These are phyloP conservation scores for Leishmania turanica DNA, from an alignment of 208 protist species.

Conservation along the genomic window DNA sequence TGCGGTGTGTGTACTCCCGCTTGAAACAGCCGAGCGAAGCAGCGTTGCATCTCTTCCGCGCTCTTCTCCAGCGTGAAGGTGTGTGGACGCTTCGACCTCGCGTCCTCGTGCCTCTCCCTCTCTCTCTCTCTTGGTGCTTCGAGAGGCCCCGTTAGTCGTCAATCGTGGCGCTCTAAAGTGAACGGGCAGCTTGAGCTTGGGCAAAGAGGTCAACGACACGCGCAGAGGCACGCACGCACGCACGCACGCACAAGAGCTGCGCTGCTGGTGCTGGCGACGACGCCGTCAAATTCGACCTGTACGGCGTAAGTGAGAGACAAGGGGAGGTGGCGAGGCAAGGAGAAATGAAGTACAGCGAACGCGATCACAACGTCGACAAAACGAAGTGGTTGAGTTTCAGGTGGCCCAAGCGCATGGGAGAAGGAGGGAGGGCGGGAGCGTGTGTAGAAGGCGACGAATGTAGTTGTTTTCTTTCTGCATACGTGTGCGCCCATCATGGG, in stretches of 20 bases:
- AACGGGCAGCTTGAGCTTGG: not conserved
- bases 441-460: not conserved
- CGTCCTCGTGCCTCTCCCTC: not conserved
- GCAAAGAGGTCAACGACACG: constrained; percentile 3
- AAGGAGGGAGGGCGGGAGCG: not conserved
- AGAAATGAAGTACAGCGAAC: not conserved
- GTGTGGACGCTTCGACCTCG: not conserved
- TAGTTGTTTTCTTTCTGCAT: not conserved
- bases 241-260: not conserved
- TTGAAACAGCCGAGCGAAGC: constrained; percentile 53
- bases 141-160: not conserved
- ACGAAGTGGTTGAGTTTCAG: not conserved
- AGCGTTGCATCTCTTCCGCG: constrained; percentile 32
- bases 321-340: not conserved
- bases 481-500: not conserved
- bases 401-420: not conserved
- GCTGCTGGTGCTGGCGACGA: not conserved
- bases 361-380: not conserved
- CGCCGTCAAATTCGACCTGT: not conserved
- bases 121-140: not conserved
- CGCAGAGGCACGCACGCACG: constrained; percentile 6
- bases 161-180: not conserved
- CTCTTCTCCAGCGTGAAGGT: not conserved
- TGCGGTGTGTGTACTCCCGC: constrained; percentile 72
- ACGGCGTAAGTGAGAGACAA: not conserved